phyloP scores from a whole-genome alignment of 2,329 filamentous ascomycete species.

The Pseudopyrenochaeta lycopersici region DNA sequence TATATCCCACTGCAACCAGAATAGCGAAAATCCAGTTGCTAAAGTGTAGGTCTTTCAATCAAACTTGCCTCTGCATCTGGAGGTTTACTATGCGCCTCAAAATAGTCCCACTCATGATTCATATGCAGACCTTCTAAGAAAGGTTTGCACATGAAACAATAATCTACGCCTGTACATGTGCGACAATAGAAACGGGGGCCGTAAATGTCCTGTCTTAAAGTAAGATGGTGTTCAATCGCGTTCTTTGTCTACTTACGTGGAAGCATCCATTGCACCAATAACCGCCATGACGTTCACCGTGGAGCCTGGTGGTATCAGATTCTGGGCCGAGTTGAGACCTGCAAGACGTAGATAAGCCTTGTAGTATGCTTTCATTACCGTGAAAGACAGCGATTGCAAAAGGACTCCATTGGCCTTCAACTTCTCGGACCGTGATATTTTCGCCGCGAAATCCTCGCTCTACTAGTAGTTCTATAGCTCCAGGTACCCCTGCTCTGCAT shows the following conservation, averaged over 20 bases:
- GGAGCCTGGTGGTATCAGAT: background rate
- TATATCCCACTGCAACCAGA: no score
- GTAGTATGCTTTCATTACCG: constrained; percentile 8
- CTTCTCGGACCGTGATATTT: background rate
- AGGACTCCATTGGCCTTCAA: constrained; percentile 16
- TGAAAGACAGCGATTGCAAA: constrained; percentile 19
- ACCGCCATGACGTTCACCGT: background rate
- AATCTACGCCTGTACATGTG: constrained; percentile 9
- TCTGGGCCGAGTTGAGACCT: background rate
- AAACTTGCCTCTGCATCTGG: no score
- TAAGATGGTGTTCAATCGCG: constrained; percentile 1
- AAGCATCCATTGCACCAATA: constrained; percentile 12
- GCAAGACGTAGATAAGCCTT: constrained; percentile 2
- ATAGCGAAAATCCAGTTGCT: no score
- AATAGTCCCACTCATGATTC: constrained; percentile 12
- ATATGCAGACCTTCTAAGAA: constrained; percentile 11
- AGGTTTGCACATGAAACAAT: constrained; percentile 18
- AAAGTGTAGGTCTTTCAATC: no score
- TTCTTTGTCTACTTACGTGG: constrained; percentile 13
- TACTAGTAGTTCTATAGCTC: constrained; percentile 8
- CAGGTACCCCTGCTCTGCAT: constrained; percentile 5
- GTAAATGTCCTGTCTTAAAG: constrained; percentile 7
- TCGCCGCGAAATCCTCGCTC: background rate
- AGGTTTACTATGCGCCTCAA: background rate
- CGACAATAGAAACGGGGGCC: constrained; percentile 13